Evolutionary conservation across 2,329 filamentous ascomycete genomes (phyloP), one percentile per base, ranked within the genome.

Genomic region (Xylaria sp.): DNA sequence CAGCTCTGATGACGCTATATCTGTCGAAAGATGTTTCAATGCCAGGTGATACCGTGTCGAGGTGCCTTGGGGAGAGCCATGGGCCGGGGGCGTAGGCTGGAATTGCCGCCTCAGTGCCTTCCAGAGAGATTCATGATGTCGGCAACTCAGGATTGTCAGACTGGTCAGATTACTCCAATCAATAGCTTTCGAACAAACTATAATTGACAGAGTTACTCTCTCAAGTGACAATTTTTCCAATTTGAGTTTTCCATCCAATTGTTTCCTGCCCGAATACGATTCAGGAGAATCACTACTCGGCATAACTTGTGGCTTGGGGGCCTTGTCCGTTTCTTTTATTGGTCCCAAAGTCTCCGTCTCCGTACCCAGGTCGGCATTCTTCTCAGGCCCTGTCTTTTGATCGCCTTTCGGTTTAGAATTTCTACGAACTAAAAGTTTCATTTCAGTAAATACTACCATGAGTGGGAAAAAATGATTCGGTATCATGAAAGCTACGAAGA

Each of bases 221-320:
- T 96, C 92, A 1, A 96, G 83, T 79, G 94, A 92, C 10, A 96
- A 82, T 1, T 85, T 89, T 67, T 92, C 89, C n/a, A 96, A 81
- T 69, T 84, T 87, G 18, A 96, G 81, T 74, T 88, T 89, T 41
- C 85, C 86, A 39, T 88, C 84, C 1, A 88, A 79, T 23, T 82
- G 79, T 83, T 82, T 71, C 80, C 78, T 55, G 25, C 63, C 51
- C 56, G 31, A 12, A 31, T 5, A 54, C 4, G 41, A n/a, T 7
- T 44, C n/a, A 34, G 67, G 9, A 10, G 23, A 4, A 18, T 61
- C 64, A 52, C 12, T 15, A 51, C 50, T 37, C 3, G 18, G 23
- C n/a, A 15, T 51, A 20, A 10, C 18, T 12, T 44, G 57, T n/a
- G 46, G 34, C 54, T 59, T 46, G 39, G 55, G 13, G 34, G 25